Percentiles rank a stretch among this genome's conserved stretches.
Evolutionary conservation across 768 basidiomycete species (phyloP).

Genomic region (Leccinum subgranulosum): DNA sequence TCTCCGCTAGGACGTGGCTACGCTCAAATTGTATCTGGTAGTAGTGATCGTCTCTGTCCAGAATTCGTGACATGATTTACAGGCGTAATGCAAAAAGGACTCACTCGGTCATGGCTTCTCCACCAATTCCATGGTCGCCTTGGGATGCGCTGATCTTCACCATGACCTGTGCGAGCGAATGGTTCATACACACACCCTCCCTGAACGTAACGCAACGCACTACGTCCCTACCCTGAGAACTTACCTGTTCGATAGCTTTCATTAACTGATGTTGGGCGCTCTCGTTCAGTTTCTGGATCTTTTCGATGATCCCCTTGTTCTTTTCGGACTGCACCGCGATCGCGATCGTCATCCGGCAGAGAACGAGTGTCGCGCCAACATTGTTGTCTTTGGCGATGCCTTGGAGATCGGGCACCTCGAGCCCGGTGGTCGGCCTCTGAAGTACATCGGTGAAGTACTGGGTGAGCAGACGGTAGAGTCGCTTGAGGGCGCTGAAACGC

Average conservation of each 20-base stretch:
- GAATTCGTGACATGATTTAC: constrained; percentile 9
- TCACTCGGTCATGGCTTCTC: constrained; percentile 77
- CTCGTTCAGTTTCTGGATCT: constrained; percentile 82
- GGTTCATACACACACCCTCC: neutral
- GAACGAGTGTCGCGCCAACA: constrained; percentile 58
- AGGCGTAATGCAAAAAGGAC: constrained; percentile 27
- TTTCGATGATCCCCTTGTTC: constrained; percentile 85
- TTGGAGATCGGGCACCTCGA: constrained; percentile 88
- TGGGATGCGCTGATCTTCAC: constrained; percentile 56
- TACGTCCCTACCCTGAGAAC: constrained; percentile 16
- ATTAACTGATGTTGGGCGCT: constrained; percentile 85
- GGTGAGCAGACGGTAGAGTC: constrained; percentile 82
- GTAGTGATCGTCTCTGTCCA: constrained; percentile 78
- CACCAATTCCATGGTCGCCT: constrained; percentile 44
- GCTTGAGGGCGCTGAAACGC: constrained; percentile 78
- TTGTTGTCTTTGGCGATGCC: constrained; percentile 77
- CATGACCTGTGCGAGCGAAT: constrained; percentile 56
- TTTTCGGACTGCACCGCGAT: constrained; percentile 87
- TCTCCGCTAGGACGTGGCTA: constrained; percentile 74
- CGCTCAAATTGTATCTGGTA: constrained; percentile 81
- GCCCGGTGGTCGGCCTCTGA: constrained; percentile 69
- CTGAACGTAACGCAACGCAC: neutral
- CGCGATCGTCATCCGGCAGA: constrained; percentile 81
- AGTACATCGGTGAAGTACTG: constrained; percentile 85
- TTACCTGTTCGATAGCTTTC: constrained; percentile 90